A percentile compares a stretch with the other conserved stretches of the same genome.
Conservation (phyloP, 805 yeast species). For the Cyberlindnera xylosilytica region DNA sequence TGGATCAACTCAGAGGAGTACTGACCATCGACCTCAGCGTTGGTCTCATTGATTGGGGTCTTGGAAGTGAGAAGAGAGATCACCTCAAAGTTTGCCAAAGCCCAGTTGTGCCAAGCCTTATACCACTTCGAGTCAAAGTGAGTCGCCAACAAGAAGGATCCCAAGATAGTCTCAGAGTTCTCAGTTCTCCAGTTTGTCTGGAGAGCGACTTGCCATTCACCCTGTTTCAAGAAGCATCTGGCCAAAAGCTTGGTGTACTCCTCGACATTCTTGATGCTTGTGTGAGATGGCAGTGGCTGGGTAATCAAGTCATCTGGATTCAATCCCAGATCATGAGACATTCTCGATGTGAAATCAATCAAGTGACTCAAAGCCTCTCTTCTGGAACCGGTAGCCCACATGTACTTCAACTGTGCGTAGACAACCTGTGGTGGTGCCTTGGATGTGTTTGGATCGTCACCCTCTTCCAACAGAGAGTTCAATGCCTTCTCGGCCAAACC, state of each 20-base stretch:
- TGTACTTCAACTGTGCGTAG: constrained; percentile 91
- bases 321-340: constrained; percentile 85
- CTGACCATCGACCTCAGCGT: constrained; percentile 24
- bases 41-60: constrained; percentile 31
- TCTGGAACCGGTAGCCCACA: constrained; percentile 95
- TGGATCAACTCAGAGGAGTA: constrained; percentile 58
- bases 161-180: constrained; percentile 78
- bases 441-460: constrained; percentile 55
- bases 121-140: constrained; percentile 94
- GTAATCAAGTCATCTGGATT: constrained; percentile 84
- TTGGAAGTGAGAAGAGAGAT: constrained; percentile 55
- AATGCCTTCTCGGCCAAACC: constrained; percentile 91
- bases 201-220: constrained; percentile 94
- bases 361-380: constrained; percentile 82
- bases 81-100: constrained; percentile 94
- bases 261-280: constrained; percentile 62
- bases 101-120: constrained; percentile 99
- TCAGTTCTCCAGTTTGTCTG: constrained; percentile 78
- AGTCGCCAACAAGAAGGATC: constrained; percentile 90
- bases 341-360: constrained; percentile 84
- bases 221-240: constrained; percentile 93
- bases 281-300: constrained; percentile 72
- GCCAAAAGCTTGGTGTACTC: constrained; percentile 85
- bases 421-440: constrained; percentile 96
- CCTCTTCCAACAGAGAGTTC: constrained; percentile 71